Percentiles rank a stretch among this genome's conserved stretches.
These are phyloP conservation scores for Fusarium camptoceras DNA, from an alignment of 2,329 filamentous ascomycete genomes.

Conservation along the genomic window DNA sequence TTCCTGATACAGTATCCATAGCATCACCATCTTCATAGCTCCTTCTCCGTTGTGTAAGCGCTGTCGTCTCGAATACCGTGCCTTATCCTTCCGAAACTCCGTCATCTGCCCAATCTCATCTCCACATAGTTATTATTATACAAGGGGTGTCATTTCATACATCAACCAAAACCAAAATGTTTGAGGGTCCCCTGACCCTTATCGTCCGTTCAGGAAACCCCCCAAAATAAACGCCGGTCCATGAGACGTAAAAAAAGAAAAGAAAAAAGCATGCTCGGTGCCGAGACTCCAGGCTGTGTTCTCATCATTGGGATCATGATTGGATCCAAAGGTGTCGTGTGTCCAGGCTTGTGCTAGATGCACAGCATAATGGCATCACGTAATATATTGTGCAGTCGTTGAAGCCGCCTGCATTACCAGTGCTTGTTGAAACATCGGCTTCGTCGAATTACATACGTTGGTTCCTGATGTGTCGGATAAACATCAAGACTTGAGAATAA, in stretches of 20 bases:
- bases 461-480: not conserved
- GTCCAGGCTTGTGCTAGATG: conserved; percentile 1
- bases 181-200: conserved; percentile 6
- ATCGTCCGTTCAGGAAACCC: conserved; percentile 8
- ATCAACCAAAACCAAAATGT: conserved; percentile 30
- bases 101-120: conserved; percentile 9
- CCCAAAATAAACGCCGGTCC: conserved; percentile 43
- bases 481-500: conserved; percentile 18
- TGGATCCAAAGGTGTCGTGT: conserved; percentile 14
- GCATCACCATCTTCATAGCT: not conserved
- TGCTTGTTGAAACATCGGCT: conserved; percentile 23
- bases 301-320: conserved; percentile 25
- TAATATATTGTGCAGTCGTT: conserved; percentile 33
- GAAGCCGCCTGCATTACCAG: conserved; percentile 16
- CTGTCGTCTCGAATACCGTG: conserved; percentile 11
- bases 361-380: conserved; percentile 4
- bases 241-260: conserved; percentile 30
- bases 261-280: conserved; percentile 31
- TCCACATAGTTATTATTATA: conserved; percentile 35
- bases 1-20: conserved; percentile 11
- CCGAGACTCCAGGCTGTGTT: conserved; percentile 43
- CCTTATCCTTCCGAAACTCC: conserved; percentile 25
- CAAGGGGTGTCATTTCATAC: conserved; percentile 38
- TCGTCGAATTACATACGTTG: conserved; percentile 21
- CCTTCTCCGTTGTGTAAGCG: conserved; percentile 8